phyloP scores from a whole-genome alignment of 768 basidiomycete genomes.

The Mycena rebaudengoi region DNA sequence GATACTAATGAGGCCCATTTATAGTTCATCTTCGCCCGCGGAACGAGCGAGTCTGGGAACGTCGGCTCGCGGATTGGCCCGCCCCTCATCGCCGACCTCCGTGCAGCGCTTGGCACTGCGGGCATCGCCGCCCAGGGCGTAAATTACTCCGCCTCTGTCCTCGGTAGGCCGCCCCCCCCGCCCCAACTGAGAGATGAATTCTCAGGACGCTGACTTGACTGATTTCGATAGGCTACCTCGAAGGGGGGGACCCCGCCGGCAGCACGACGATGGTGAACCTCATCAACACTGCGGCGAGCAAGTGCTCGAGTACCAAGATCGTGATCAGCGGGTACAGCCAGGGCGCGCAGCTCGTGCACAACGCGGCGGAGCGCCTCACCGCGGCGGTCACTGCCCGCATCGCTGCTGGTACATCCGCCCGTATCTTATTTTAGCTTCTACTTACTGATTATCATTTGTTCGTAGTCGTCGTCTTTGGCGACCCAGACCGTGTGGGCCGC shows the following conservation, averaged over 20 bases:
- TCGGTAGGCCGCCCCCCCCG: too few relatives aligned
- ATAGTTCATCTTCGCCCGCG: conserved; percentile 13
- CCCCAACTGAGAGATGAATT: too few relatives aligned
- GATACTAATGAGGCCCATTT: not conserved
- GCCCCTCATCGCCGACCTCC: not conserved
- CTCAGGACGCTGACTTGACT: too few relatives aligned
- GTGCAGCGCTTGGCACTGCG: not conserved
- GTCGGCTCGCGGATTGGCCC: not conserved
- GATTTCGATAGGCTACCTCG: conserved; percentile 3
- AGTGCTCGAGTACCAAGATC: conserved; percentile 5
- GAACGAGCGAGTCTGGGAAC: not conserved
- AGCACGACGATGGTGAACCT: not conserved
- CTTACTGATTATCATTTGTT: not conserved
- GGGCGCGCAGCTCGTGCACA: conserved; percentile 10
- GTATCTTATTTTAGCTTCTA: not conserved
- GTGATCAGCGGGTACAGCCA: conserved; percentile 6
- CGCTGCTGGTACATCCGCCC: not conserved
- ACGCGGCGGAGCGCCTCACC: not conserved
- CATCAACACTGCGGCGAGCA: not conserved
- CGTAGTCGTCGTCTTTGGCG: not conserved
- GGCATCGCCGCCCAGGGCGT: conserved; percentile 1
- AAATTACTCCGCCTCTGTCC: not conserved
- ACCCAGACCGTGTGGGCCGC: not conserved
- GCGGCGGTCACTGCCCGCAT: not conserved
- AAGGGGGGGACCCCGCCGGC: not conserved